phyloP scores from a whole-genome alignment of 2,329 filamentous ascomycete genomes.

The Rasamsonia emersonii region DNA sequence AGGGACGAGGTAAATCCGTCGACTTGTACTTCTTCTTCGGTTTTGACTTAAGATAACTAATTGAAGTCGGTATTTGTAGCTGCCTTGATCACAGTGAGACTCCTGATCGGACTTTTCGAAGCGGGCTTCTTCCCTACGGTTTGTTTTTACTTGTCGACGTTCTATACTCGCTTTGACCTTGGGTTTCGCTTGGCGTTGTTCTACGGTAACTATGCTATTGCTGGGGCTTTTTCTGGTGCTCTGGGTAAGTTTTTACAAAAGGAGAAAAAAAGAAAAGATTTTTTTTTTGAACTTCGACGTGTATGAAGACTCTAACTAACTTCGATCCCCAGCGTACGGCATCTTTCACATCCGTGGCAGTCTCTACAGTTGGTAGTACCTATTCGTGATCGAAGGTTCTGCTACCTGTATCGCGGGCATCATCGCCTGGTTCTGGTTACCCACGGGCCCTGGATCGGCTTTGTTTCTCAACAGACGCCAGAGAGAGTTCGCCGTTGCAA shows the following conservation, averaged over 20 bases:
- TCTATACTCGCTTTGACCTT: too few relatives aligned
- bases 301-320: too few relatives aligned
- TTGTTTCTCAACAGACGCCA: conserved; percentile 1
- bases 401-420: conserved; percentile 1
- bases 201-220: too few relatives aligned
- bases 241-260: too few relatives aligned
- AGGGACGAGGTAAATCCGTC: not conserved
- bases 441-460: conserved; percentile 1
- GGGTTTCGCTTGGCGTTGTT: too few relatives aligned
- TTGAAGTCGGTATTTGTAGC: not conserved
- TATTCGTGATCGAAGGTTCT: conserved; percentile 2
- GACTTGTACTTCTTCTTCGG: not conserved
- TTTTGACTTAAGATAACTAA: not conserved
- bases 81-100: conserved; percentile 2
- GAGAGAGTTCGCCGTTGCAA: not conserved
- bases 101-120: conserved; percentile 5
- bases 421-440: conserved; percentile 5
- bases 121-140: conserved; percentile 49
- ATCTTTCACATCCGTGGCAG: conserved; percentile 1
- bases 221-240: too few relatives aligned
- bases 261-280: too few relatives aligned
- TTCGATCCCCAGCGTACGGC: not conserved
- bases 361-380: conserved; percentile 2
- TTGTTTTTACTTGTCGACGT: conserved; percentile 50
- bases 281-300: too few relatives aligned